Evolutionary conservation across 2,329 filamentous ascomycete genomes (phyloP).

Genomic region (Coniochaeta hoffmannii): DNA sequence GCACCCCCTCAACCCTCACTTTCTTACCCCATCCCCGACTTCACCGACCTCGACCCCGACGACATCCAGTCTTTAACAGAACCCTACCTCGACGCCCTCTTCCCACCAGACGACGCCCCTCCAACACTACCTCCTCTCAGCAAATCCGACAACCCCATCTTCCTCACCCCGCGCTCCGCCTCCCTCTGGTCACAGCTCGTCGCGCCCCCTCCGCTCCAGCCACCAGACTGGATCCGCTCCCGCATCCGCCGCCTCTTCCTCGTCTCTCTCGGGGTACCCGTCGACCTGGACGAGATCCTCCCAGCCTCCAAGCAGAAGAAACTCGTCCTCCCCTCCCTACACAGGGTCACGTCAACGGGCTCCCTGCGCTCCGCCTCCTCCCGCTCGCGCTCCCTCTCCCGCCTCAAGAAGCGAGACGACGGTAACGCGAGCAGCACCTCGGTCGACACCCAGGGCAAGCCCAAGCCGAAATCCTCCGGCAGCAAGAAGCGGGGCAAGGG

Average conservation of each 20-base stretch:
- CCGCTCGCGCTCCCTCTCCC: conserved; percentile 31
- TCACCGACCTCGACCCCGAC: conserved; percentile 52
- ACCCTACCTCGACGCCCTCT: conserved; percentile 60
- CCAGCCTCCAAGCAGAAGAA: conserved; percentile 98
- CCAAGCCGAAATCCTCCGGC: conserved; percentile 30
- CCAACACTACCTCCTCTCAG: conserved; percentile 42
- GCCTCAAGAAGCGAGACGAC: conserved; percentile 32
- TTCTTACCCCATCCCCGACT: conserved; percentile 53
- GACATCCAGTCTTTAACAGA: conserved; percentile 50
- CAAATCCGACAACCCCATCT: conserved; percentile 52
- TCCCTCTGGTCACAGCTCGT: conserved; percentile 96
- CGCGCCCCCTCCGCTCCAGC: conserved; percentile 86
- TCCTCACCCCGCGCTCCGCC: conserved; percentile 77
- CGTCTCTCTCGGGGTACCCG: conserved; percentile 89
- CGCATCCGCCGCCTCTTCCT: conserved; percentile 92
- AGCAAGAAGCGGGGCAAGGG: not conserved
- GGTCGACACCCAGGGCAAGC: conserved; percentile 50
- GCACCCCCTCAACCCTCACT: not conserved
- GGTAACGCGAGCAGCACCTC: conserved; percentile 50
- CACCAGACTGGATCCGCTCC: conserved; percentile 95
- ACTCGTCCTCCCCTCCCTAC: conserved; percentile 79
- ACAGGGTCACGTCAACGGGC: conserved; percentile 35
- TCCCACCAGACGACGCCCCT: conserved; percentile 45
- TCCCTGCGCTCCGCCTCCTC: conserved; percentile 51
- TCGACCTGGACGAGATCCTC: conserved; percentile 94